phyloP scores from a whole-genome alignment of 2,329 filamentous ascomycete species.

The Escovopsis sp. region DNA sequence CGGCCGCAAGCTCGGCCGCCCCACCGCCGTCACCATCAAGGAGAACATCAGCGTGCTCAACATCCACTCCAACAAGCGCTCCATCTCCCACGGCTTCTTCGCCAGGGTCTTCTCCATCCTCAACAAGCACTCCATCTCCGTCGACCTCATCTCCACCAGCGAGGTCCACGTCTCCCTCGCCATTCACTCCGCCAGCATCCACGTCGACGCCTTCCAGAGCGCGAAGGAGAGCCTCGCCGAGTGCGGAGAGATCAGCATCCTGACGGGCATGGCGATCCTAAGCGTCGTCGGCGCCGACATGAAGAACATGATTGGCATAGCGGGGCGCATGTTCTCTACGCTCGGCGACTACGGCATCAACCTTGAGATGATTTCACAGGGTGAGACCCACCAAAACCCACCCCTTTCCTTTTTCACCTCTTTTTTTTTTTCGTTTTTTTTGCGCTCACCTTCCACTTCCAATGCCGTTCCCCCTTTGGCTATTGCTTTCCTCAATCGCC shows the following conservation, averaged over 20 bases:
- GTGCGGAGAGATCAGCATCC: conserved; percentile 80
- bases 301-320: conserved; percentile 94
- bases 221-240: conserved; percentile 59
- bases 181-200: conserved; percentile 62
- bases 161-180: conserved; percentile 98
- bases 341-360: conserved; percentile 89
- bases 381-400: no score
- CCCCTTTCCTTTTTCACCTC: background rate
- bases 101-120: conserved; percentile 86
- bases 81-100: conserved; percentile 90
- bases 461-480: no score
- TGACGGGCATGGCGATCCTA: conserved; percentile 87
- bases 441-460: no score
- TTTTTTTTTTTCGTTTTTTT: background rate
- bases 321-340: conserved; percentile 87
- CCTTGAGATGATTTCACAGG: conserved; percentile 98
- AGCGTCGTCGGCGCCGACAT: conserved; percentile 89
- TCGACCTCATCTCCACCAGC: conserved; percentile 89
- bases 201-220: conserved; percentile 45
- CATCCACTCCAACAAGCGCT: conserved; percentile 93
- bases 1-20: conserved; percentile 47
- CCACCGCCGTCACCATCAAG: conserved; percentile 92
- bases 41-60: conserved; percentile 94
- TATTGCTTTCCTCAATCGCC: no score
- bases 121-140: conserved; percentile 71